These are phyloP conservation scores for Aspergillus aculeatus DNA, from an alignment of 2,329 filamentous ascomycete genomes.

Conservation along the genomic window DNA sequence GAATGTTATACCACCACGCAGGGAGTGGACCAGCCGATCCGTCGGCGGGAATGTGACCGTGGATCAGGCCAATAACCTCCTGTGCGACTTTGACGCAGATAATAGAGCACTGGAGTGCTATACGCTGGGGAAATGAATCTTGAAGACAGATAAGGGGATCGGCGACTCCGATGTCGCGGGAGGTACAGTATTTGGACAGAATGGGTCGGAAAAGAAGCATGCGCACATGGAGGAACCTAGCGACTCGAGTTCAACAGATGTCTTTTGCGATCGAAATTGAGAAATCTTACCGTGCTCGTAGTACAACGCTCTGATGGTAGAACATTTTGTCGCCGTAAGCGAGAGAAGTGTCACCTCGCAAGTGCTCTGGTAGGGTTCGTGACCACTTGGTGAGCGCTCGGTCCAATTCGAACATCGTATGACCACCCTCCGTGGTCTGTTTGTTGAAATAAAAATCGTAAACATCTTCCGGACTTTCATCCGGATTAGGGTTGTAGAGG, in stretches of 20 bases:
- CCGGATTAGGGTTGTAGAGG: constrained; percentile 27
- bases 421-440: constrained; percentile 23
- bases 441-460: constrained; percentile 31
- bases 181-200: constrained; percentile 32
- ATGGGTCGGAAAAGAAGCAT: constrained; percentile 36
- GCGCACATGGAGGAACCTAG: constrained; percentile 34
- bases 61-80: constrained; percentile 33
- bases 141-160: constrained; percentile 22
- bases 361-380: constrained; percentile 28
- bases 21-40: constrained; percentile 31
- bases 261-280: no score
- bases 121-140: constrained; percentile 32
- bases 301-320: constrained; percentile 33
- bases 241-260: neutral
- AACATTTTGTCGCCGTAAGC: constrained; percentile 23
- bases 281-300: constrained; percentile 29
- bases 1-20: constrained; percentile 41
- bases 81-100: constrained; percentile 37
- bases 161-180: constrained; percentile 21
- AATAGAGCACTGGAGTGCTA: constrained; percentile 37
- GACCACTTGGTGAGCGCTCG: constrained; percentile 33
- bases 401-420: constrained; percentile 36
- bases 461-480: constrained; percentile 26
- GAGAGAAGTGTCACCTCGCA: constrained; percentile 15
- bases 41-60: constrained; percentile 28